Base-by-base conservation (phyloP, 805 yeast genomes). In the Pichia kluyveri region DNA sequence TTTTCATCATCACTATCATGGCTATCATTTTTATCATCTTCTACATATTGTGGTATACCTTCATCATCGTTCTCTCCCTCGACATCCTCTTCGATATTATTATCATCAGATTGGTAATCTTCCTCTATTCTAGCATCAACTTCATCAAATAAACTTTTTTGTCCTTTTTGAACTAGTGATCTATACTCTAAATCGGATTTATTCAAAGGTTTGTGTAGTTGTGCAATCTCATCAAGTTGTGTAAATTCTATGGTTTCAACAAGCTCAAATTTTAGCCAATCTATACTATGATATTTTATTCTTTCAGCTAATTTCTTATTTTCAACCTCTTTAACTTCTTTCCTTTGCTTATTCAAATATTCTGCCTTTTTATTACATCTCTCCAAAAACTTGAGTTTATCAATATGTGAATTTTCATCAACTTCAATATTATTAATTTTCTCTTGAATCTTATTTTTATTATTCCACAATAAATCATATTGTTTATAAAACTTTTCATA, bases 181-280 rank as follows among this genome's bases (percentile, higher is more conserved):
- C 91, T 69, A 53, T 72, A 75, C 54, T 83, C 75, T 19, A 86
- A 65, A 32, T 82, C 83, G 9, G 77, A 72, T 42, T 82, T 66
- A 4, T 72, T 68, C 44, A 83, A 60, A 0, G 95, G 86, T 10
- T 60, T 56, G 0, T 76, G 71, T 44, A 82, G 65, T 44, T 79
- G 83, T 5, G 77, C 72, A 11, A 73, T 76, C 50, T 73, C 70
- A 60, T 82, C 89, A 8, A 77, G 63, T 2, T 78, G 80, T 15
- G 77, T 77, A 54, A 88, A 83, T 43, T 73, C 79, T 14, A 89
- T 70, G 2, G 82, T 79, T 44, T 81, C 87, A 8, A 86, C 83
- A 17, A 86, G 70, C 2, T 73, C 70, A 59, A 90, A 91, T 52
- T 85, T 86, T 48, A 82, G 81, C 99, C 99, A 91, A 65, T 90